Percentiles rank a stretch among this genome's conserved stretches.
phyloP scores from a whole-genome alignment of 139 green algal genomes.

The Picochlorum sp. region DNA sequence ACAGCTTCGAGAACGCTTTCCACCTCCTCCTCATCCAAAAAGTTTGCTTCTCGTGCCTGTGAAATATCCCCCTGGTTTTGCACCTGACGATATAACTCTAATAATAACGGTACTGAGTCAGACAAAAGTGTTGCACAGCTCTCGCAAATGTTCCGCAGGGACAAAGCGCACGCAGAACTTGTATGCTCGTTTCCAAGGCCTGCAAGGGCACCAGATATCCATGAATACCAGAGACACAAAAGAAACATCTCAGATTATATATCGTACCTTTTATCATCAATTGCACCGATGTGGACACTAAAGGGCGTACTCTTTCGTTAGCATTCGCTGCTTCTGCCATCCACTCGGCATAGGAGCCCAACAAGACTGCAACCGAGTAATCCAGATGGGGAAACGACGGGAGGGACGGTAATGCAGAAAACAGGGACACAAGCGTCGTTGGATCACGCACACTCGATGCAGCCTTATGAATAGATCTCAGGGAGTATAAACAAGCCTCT shows the following conservation, averaged over 20 bases:
- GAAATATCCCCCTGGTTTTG: constrained; percentile 30
- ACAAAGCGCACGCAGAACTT: constrained; percentile 34
- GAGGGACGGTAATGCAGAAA: constrained; percentile 48
- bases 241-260: background rate
- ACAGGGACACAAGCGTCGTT: constrained; percentile 40
- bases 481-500: constrained; percentile 65
- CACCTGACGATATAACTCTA: constrained; percentile 51
- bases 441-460: constrained; percentile 36
- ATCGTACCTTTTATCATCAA: background rate
- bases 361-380: constrained; percentile 47
- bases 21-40: constrained; percentile 52
- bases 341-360: constrained; percentile 50
- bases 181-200: constrained; percentile 21
- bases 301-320: constrained; percentile 1
- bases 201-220: constrained; percentile 1
- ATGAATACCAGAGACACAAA: background rate
- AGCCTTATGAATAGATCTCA: constrained; percentile 45
- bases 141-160: constrained; percentile 52
- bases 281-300: background rate
- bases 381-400: constrained; percentile 37
- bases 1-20: constrained; percentile 39
- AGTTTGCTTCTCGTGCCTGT: constrained; percentile 1
- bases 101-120: constrained; percentile 34
- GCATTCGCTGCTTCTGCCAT: constrained; percentile 21
- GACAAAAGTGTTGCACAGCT: constrained; percentile 42